Percentiles rank a stretch among this genome's conserved stretches.
Evolutionary conservation across 208 protist species (phyloP).

Genomic region (Trypanosoma vivax): DNA sequence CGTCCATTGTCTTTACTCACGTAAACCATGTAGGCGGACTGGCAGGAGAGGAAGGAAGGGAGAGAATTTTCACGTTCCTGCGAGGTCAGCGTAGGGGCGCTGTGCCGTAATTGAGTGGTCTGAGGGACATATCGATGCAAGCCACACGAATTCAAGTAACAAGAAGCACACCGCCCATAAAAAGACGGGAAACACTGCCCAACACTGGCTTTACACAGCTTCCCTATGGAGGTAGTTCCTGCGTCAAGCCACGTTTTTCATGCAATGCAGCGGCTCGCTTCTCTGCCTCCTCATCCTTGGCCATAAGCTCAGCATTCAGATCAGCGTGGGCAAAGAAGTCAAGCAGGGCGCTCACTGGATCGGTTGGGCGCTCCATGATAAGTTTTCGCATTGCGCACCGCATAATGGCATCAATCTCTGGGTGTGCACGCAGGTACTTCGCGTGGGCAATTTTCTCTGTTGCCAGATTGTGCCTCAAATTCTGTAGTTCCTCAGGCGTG

Average conservation of each 20-base stretch:
- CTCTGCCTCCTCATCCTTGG: constrained; percentile 6
- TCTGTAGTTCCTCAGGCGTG: constrained; percentile 45
- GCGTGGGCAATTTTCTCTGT: constrained; percentile 66
- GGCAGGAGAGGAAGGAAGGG: too few species aligned
- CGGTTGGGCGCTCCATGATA: constrained; percentile 44
- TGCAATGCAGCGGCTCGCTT: neutral
- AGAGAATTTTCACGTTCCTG: too few species aligned
- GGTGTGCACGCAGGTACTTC: constrained; percentile 74
- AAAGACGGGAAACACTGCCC: too few species aligned
- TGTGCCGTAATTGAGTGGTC: too few species aligned
- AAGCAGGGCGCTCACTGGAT: constrained; percentile 49
- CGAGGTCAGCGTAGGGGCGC: too few species aligned
- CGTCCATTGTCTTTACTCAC: too few species aligned
- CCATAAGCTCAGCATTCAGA: constrained; percentile 11
- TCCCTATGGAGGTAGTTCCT: constrained; percentile 8
- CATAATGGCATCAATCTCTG: constrained; percentile 64
- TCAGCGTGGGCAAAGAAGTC: constrained; percentile 34
- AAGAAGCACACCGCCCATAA: too few species aligned
- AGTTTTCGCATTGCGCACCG: constrained; percentile 43
- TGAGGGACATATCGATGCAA: too few species aligned
- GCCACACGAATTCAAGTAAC: too few species aligned
- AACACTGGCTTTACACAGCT: neutral
- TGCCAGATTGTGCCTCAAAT: constrained; percentile 46
- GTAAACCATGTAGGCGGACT: too few species aligned
- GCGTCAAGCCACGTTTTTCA: constrained; percentile 2